Evolutionary conservation across 202 grass and related monocot genomes (phyloP), one percentile per base, ranked within the genome.

Genomic region (Bolboschoenoplectus hybrid): DNA sequence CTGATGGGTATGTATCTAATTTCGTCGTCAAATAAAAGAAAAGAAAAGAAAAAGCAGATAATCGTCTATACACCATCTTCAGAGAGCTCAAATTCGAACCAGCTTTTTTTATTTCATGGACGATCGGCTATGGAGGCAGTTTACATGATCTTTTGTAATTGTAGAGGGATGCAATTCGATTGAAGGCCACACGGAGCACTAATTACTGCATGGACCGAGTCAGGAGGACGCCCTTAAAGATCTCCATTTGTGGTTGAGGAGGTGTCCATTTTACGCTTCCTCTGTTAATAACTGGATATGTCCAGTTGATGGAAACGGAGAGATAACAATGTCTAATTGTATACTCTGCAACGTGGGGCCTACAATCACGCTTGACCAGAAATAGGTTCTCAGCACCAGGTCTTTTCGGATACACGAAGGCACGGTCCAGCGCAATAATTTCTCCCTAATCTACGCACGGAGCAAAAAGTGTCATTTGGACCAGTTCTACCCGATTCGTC

Each of bases 401-500:
- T 81, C 53, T 81, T 62, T 81, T 56, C 9, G 55, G 12, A 1
- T 44, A 17, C 13, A 34, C 51, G 2, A 61, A 80, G 51, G 13
- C 51, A 41, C 52, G 50, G 76, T 80, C 51, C 56, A 80, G 76
- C 50, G 76, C 32, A 80, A 57, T 50, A 51, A 39, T 64, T 12
- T 8, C 39, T 64, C 38, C 44, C 55, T 20, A 8, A 44, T 82
- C 20, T 63, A 17, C 56, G 55, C 61, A 63, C 55, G 69, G 69
- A 45, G 43, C 69, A 73, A 20, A 20, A 20, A 9, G n/a, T 82
- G 26, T 55, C 14, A 46, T 73, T 88, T 90, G 87, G 86, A 90
- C 89, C 91, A 20, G 86, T 91, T 87, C 85, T 75, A 93, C 82
- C 91, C 70, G 74, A 82, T 69, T 60, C 43, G 17, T n/a, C 86